Evolutionary conservation across 2,329 filamentous ascomycete genomes (phyloP).

Genomic region (Fusarium scirpi): DNA sequence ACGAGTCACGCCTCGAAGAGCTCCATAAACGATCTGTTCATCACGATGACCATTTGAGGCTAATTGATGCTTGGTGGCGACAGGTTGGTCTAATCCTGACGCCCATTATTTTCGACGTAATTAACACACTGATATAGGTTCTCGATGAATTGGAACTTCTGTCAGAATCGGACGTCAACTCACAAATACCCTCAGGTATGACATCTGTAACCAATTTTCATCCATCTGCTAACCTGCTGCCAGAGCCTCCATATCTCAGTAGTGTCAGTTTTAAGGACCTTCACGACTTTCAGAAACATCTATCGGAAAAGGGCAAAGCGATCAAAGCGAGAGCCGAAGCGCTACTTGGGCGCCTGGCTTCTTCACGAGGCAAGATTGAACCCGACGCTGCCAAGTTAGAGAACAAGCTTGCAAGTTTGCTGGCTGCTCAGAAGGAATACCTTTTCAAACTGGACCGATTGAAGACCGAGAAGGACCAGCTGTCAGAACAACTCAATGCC

Average conservation of each 20-base stretch:
- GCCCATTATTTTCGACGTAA: neutral
- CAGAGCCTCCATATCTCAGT: constrained; percentile 68
- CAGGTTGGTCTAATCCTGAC: constrained; percentile 71
- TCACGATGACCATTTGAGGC: constrained; percentile 92
- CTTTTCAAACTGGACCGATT: constrained; percentile 81
- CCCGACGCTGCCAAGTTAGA: constrained; percentile 81
- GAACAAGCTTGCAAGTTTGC: constrained; percentile 76
- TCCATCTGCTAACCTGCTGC: constrained; percentile 45
- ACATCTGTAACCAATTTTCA: neutral
- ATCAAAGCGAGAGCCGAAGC: constrained; percentile 80
- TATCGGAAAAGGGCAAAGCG: constrained; percentile 78
- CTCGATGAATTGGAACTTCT: constrained; percentile 73
- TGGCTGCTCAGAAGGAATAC: constrained; percentile 86
- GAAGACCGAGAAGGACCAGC: constrained; percentile 81
- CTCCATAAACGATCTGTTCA: constrained; percentile 81
- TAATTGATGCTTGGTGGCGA: constrained; percentile 93
- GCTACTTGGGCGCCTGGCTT: constrained; percentile 71
- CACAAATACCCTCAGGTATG: constrained; percentile 46
- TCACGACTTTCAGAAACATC: constrained; percentile 82
- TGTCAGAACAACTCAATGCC: constrained; percentile 87
- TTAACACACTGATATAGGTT: constrained; percentile 57
- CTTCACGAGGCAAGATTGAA: constrained; percentile 65
- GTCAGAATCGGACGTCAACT: constrained; percentile 59
- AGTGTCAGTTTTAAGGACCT: constrained; percentile 72
- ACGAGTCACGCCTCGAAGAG: constrained; percentile 85